Evolutionary conservation across 441 rosid species (phyloP).

Genomic region (Aleurites moluccanus): DNA sequence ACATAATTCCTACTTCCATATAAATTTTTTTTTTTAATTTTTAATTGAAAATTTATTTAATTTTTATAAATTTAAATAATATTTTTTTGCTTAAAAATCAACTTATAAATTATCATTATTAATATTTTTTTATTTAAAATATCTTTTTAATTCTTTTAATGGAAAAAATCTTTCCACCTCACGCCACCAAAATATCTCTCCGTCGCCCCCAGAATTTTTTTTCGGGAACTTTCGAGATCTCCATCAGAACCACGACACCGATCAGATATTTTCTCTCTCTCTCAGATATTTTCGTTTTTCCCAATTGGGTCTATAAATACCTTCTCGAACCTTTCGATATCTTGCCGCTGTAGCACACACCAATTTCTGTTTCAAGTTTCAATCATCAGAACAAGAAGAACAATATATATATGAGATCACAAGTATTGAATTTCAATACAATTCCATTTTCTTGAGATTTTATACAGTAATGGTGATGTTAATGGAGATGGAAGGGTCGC

Average conservation of each 20-base stretch:
- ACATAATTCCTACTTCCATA: too few species aligned
- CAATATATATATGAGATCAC: too few species aligned
- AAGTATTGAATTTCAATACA: not conserved
- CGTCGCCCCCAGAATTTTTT: not conserved
- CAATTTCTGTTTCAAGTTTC: not conserved
- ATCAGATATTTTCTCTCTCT: not conserved
- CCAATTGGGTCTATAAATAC: not conserved
- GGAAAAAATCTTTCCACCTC: not conserved
- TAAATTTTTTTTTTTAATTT: too few species aligned
- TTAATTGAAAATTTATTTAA: too few species aligned
- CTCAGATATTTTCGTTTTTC: not conserved
- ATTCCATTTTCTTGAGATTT: not conserved
- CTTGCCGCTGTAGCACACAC: not conserved
- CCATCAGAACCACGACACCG: not conserved
- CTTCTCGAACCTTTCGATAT: not conserved
- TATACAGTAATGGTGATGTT: not conserved
- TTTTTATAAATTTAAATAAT: too few species aligned
- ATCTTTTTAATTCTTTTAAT: too few species aligned
- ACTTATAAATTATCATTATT: too few species aligned
- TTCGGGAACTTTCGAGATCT: slow-evolving; percentile 18
- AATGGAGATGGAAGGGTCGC: not conserved
- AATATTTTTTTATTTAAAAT: too few species aligned
- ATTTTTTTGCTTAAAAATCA: too few species aligned
- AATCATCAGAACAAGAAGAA: not conserved
- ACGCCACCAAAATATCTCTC: not conserved